Evolutionary conservation across 1,284 basidiomycete species (phyloP), one percentile per base, ranked within the genome.

Genomic region (Caloboletus inedulis): DNA sequence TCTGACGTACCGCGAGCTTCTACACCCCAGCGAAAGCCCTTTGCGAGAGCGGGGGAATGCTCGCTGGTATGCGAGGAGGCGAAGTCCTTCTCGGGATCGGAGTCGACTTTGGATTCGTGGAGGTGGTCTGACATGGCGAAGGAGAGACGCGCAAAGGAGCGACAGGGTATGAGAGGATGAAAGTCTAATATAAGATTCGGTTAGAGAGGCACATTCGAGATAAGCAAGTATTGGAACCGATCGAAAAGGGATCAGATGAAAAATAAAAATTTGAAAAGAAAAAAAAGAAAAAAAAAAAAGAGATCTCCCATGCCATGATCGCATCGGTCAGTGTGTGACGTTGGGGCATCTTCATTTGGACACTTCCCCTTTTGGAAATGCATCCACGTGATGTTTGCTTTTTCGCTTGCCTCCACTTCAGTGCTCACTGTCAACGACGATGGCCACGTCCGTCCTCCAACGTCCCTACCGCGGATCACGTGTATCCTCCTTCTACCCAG

Each of bases 401-500:
- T 53, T 31, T 18, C 19, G 37, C 5, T 27, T 14, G 3, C n/a
- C n/a, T n/a, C n/a, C n/a, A n/a, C n/a, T n/a, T n/a, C n/a, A 7
- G 27, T 19, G 19, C 29, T 27, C 58, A 14, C 19, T 5, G 29
- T 18, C 46, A 10, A 47, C 46, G n/a, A 50, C 53, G 18, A 51
- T 39, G 45, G 34, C 51, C 21, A 44, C 49, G 25, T 9, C 46
- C 44, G 61, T 72, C 42, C 74, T 82, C 10, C 84, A 83, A 65
- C 75, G 87, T 33, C 87, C 87, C 21, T 71, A 83, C 29, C 84
- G 86, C 21, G 87, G 87, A 48, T 85, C 87, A 4, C 77, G 88
- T 29, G 85, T 89, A 35, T 84, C 87, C 7, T 79, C 85, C 0
- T 90, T 90, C 62, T 89, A 89, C 61, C 87, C 87, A 0, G 74